A percentile compares a stretch with the other conserved stretches of the same genome.
These are phyloP conservation scores for Lepraria neglecta DNA, from an alignment of 495 filamentous ascomycete species.

Conservation along the genomic window DNA sequence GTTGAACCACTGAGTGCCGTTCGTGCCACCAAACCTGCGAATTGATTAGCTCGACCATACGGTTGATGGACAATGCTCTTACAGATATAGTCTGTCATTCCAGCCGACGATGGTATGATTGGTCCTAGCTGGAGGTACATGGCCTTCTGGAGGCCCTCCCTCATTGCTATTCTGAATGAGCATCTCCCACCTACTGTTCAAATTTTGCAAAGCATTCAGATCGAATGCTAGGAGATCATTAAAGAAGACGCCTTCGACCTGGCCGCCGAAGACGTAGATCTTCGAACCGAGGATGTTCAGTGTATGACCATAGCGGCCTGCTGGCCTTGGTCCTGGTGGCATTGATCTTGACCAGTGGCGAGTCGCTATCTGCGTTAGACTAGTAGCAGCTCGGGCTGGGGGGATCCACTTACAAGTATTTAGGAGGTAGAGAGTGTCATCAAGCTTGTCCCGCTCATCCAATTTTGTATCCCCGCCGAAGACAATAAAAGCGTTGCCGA, in stretches of 20 bases:
- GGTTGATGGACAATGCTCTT: constrained; percentile 35
- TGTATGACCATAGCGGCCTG: constrained; percentile 92
- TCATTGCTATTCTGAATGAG: constrained; percentile 72
- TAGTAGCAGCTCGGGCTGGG: not conserved
- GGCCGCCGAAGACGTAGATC: constrained; percentile 94
- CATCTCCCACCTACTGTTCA: constrained; percentile 87
- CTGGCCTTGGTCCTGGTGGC: constrained; percentile 72
- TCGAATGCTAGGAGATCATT: constrained; percentile 98
- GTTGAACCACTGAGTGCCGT: constrained; percentile 93
- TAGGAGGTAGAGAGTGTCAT: constrained; percentile 91
- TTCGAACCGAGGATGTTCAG: constrained; percentile 93
- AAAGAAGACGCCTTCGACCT: constrained; percentile 96
- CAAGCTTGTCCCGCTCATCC: constrained; percentile 81
- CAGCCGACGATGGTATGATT: constrained; percentile 92
- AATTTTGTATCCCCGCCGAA: constrained; percentile 98
- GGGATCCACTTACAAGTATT: constrained; percentile 77
- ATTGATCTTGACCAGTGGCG: constrained; percentile 95
- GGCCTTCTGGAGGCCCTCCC: constrained; percentile 54
- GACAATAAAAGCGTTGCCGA: constrained; percentile 98
- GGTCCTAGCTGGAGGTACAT: constrained; percentile 83
- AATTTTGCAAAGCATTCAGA: constrained; percentile 82
- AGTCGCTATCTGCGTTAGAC: constrained; percentile 56
- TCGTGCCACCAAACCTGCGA: constrained; percentile 86
- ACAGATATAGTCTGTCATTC: constrained; percentile 91
- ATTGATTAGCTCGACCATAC: not conserved